phyloP scores from a whole-genome alignment of 23 red algal species.

The Gracilaria gracilis region DNA sequence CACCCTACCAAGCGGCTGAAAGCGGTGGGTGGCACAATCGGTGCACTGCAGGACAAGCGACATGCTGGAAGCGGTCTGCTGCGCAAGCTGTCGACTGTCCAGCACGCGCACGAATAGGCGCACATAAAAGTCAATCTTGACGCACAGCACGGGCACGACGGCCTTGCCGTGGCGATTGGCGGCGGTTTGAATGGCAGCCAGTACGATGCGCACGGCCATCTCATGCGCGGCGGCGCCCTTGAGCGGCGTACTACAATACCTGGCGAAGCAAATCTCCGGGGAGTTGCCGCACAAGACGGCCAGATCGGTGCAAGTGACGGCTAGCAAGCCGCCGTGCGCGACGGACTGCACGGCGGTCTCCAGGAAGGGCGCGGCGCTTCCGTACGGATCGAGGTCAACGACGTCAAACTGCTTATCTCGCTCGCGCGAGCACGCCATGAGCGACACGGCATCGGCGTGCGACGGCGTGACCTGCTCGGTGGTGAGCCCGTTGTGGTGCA shows the following conservation, averaged over 20 bases:
- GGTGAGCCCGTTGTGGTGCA: conserved; percentile 78
- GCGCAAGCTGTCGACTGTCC: conserved; percentile 57
- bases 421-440: conserved; percentile 70
- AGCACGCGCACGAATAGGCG: conserved; percentile 88
- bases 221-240: conserved; percentile 83
- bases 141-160: conserved; percentile 83
- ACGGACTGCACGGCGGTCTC: conserved; percentile 85
- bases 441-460: conserved; percentile 70
- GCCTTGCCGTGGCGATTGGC: conserved; percentile 84
- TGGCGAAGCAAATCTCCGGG: conserved; percentile 79
- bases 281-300: conserved; percentile 90
- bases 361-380: conserved; percentile 84
- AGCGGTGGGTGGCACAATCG: conserved; percentile 80
- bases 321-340: conserved; percentile 83
- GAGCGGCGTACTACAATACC: conserved; percentile 80
- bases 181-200: conserved; percentile 76
- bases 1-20: conserved; percentile 77
- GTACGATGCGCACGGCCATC: conserved; percentile 87
- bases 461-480: conserved; percentile 47
- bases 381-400: conserved; percentile 97
- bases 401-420: conserved; percentile 68
- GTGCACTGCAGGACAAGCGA: conserved; percentile 79
- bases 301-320: conserved; percentile 96
- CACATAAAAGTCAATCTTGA: conserved; percentile 99
- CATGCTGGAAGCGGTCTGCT: conserved; percentile 61